phyloP scores from a whole-genome alignment of 169 alveolate species.

The Cryptosporidium ubiquitum region DNA sequence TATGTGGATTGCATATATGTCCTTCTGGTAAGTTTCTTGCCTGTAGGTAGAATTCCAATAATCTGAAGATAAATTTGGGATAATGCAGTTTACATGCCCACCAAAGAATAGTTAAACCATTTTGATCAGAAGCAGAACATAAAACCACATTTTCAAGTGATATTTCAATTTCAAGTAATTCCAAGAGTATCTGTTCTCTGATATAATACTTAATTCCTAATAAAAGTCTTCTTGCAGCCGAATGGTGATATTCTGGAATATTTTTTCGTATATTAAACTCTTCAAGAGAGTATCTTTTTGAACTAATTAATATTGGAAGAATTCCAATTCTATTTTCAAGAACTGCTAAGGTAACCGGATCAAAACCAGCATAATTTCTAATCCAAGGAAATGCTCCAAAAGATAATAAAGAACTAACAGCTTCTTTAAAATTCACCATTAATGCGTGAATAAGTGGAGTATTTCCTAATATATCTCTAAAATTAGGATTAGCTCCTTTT shows the following conservation, averaged over 20 bases:
- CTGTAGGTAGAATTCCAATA: constrained; percentile 42
- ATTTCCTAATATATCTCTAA: constrained; percentile 57
- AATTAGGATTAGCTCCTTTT: constrained; percentile 69
- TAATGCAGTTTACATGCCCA: constrained; percentile 61
- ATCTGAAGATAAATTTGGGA: constrained; percentile 45
- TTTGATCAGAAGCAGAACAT: constrained; percentile 54
- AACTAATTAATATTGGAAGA: constrained; percentile 31
- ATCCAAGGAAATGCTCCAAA: constrained; percentile 71
- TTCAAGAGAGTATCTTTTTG: constrained; percentile 24
- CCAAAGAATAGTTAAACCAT: constrained; percentile 67
- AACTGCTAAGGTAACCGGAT: constrained; percentile 68
- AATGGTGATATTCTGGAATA: constrained; percentile 56
- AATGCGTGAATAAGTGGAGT: constrained; percentile 68
- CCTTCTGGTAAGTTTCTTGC: constrained; percentile 56
- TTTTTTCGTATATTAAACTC: constrained; percentile 36
- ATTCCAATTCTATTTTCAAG: constrained; percentile 36
- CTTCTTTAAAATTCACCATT: constrained; percentile 64
- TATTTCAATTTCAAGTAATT: constrained; percentile 56
- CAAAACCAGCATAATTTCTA: constrained; percentile 52
- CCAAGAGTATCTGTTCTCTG: constrained; percentile 45
- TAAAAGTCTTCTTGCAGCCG: constrained; percentile 65
- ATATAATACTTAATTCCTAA: constrained; percentile 29
- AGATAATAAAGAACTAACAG: background rate
- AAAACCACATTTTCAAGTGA: constrained; percentile 26
- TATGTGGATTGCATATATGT: constrained; percentile 63